Conservation (phyloP, 768 basidiomycete genomes). For the Russula emetica region DNA sequence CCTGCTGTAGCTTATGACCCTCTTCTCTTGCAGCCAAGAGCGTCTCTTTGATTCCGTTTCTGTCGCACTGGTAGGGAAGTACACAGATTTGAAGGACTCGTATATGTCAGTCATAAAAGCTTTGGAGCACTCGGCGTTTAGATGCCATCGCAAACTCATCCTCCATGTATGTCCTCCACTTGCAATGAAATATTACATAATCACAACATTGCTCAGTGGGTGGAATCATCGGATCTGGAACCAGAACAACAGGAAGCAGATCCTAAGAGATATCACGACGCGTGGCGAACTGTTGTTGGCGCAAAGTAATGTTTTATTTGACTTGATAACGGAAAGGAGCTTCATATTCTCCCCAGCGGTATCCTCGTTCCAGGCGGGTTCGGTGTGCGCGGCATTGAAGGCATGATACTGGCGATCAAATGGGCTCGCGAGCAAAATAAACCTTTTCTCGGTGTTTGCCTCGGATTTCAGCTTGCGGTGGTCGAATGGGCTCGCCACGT, state of each 20-base stretch:
- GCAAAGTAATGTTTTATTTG: constrained; percentile 56
- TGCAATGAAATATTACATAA: background rate
- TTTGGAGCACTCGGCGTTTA: constrained; percentile 93
- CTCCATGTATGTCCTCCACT: constrained; percentile 55
- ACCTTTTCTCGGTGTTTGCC: constrained; percentile 94
- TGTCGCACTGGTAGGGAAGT: constrained; percentile 94
- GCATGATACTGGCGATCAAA: constrained; percentile 97
- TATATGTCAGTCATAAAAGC: constrained; percentile 99
- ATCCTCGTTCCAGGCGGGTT: constrained; percentile 98
- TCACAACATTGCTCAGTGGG: constrained; percentile 61
- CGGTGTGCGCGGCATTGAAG: constrained; percentile 88
- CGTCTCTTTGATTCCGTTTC: constrained; percentile 83
- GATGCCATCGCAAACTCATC: constrained; percentile 77
- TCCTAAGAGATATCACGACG: constrained; percentile 90
- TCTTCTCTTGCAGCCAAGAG: constrained; percentile 64
- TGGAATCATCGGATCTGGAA: constrained; percentile 91
- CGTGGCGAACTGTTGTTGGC: constrained; percentile 88
- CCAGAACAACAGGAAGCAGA: constrained; percentile 68
- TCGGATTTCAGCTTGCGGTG: constrained; percentile 96
- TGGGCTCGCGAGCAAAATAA: constrained; percentile 93
- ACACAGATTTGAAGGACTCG: constrained; percentile 93
- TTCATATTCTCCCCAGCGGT: constrained; percentile 50
- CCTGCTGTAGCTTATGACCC: background rate
- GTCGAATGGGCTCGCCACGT: constrained; percentile 92
- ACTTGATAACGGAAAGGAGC: constrained; percentile 1